Conservation (phyloP, 2,329 filamentous ascomycete genomes). For the Talaromyces sp. region DNA sequence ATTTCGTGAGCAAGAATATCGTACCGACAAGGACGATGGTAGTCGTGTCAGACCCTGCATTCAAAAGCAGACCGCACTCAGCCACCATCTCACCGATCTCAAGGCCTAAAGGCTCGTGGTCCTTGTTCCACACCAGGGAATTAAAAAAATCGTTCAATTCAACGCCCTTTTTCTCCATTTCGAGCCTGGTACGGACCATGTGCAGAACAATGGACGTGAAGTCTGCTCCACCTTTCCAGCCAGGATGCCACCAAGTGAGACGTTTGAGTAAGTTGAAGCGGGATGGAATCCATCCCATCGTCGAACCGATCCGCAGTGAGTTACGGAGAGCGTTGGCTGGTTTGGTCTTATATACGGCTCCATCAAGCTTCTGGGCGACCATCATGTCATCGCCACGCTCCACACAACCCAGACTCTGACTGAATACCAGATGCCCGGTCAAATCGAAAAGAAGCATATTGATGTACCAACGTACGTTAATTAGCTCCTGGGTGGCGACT, state of each 20-base stretch:
- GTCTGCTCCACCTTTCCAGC: conserved; percentile 19
- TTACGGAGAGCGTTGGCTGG: neutral
- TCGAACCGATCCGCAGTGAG: neutral
- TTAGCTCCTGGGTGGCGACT: neutral
- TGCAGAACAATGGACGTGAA: conserved; percentile 15
- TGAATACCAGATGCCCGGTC: neutral
- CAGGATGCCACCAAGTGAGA: neutral
- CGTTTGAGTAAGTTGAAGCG: neutral
- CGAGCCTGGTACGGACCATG: neutral
- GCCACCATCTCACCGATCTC: conserved; percentile 59
- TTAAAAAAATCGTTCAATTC: conserved; percentile 58
- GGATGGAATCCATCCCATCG: neutral
- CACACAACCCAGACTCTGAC: conserved; percentile 19
- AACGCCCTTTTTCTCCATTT: conserved; percentile 24
- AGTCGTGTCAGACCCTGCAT: conserved; percentile 53
- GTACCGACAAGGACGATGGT: conserved; percentile 54
- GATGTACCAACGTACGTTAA: too few relatives aligned
- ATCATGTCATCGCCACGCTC: conserved; percentile 28
- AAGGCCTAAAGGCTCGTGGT: conserved; percentile 44
- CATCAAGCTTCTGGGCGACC: conserved; percentile 20
- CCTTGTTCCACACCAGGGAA: conserved; percentile 52
- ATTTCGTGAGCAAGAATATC: conserved; percentile 52
- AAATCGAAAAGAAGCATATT: neutral
- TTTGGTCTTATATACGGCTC: neutral
- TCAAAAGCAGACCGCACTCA: conserved; percentile 47